A percentile compares a stretch with the other conserved stretches of the same genome.
Conservation (phyloP, 108 stramenopile species). For the Conticribra guillardii region DNA sequence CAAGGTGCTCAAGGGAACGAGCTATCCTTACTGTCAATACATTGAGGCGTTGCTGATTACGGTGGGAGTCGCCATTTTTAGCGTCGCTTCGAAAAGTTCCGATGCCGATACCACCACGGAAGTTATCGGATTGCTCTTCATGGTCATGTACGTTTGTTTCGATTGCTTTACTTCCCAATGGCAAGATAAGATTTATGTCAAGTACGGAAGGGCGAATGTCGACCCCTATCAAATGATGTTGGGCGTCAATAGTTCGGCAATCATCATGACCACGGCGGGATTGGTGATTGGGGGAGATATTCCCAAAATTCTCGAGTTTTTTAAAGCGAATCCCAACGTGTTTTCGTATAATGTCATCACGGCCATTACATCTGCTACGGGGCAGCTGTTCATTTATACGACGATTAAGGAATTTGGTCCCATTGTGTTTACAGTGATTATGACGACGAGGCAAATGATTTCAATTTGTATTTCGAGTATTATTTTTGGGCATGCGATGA, state of each 20-base stretch:
- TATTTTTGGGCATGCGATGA: conserved; percentile 91
- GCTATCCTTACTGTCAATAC: conserved; percentile 90
- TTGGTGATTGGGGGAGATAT: conserved; percentile 93
- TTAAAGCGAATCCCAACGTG: conserved; percentile 83
- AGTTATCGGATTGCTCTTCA: conserved; percentile 88
- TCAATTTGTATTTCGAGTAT: conserved; percentile 94
- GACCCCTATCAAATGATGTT: conserved; percentile 99
- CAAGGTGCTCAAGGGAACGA: conserved; percentile 83
- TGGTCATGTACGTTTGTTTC: conserved; percentile 92
- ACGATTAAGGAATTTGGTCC: conserved; percentile 89
- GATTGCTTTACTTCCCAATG: conserved; percentile 99
- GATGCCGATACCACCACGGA: conserved; percentile 68
- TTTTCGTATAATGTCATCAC: conserved; percentile 94
- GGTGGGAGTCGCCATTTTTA: conserved; percentile 93
- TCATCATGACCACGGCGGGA: conserved; percentile 89
- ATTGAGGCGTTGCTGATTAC: conserved; percentile 92
- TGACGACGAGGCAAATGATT: conserved; percentile 97
- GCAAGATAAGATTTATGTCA: conserved; percentile 95
- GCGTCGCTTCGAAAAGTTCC: conserved; percentile 69
- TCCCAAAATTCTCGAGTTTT: conserved; percentile 89
- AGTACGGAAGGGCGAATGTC: conserved; percentile 89
- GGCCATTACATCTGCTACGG: conserved; percentile 93
- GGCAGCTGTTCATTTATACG: conserved; percentile 93
- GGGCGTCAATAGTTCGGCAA: conserved; percentile 95
- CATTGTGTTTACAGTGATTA: conserved; percentile 93